Conservation (phyloP, 2,329 filamentous ascomycete species). For the Lecanosticta acicola region DNA sequence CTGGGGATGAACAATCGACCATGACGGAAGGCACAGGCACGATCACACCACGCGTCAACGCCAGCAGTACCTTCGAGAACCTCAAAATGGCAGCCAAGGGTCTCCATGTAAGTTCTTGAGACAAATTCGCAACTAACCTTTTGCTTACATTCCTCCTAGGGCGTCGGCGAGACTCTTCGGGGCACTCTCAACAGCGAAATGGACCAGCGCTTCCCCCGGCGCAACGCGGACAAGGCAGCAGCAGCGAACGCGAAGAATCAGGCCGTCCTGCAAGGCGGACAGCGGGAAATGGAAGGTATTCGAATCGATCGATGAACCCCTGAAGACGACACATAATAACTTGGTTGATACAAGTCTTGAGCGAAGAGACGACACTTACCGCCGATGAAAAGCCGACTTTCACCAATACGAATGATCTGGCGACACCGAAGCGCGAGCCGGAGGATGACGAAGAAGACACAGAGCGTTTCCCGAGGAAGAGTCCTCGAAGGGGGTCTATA, state of each 20-base stretch:
- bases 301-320: slow-evolving; percentile 7
- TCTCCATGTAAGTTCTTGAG: slow-evolving; percentile 27
- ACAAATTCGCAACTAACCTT: no score
- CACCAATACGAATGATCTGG: neutral
- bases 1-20: neutral
- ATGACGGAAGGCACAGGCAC: neutral
- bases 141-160: slow-evolving; percentile 13
- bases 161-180: slow-evolving; percentile 32
- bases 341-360: no score
- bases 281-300: slow-evolving; percentile 22
- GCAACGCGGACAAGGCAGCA: slow-evolving; percentile 26
- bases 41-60: slow-evolving; percentile 4
- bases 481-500: neutral
- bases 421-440: neutral
- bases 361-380: neutral
- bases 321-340: no score
- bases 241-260: slow-evolving; percentile 27
- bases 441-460: neutral
- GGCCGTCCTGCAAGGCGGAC: slow-evolving; percentile 22
- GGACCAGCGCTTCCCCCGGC: slow-evolving; percentile 25
- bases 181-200: slow-evolving; percentile 31
- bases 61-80: slow-evolving; percentile 17
- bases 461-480: neutral
- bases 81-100: slow-evolving; percentile 30
- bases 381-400: neutral